Percentiles rank a stretch among this genome's conserved stretches.
Evolutionary conservation across 2,329 filamentous ascomycete genomes (phyloP).

Genomic region (Trichophyton schoenleinii): DNA sequence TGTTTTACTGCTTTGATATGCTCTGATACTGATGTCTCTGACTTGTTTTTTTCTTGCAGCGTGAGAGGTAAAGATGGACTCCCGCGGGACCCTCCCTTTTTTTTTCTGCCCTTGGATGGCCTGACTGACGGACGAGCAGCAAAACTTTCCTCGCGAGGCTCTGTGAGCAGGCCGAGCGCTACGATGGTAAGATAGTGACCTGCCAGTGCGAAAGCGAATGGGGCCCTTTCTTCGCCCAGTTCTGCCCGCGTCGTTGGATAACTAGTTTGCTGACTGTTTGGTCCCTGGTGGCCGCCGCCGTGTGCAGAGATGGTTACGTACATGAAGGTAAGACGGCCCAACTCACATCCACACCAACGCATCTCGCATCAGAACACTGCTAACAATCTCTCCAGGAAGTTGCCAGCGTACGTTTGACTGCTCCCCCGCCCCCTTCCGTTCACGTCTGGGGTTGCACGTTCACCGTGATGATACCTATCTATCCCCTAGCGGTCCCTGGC

Average conservation of each 20-base stretch:
- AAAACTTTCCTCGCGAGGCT: slow-evolving; percentile 99
- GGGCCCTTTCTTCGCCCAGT: slow-evolving; percentile 8
- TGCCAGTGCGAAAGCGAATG: not conserved
- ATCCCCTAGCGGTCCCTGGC: too few relatives aligned
- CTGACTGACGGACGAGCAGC: slow-evolving; percentile 41
- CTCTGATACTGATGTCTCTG: slow-evolving; percentile 18
- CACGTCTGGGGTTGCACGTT: too few relatives aligned
- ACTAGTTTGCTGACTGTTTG: slow-evolving; percentile 12
- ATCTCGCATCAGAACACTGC: not conserved
- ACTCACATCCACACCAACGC: too few relatives aligned
- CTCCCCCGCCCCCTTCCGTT: too few relatives aligned
- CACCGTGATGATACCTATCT: not conserved
- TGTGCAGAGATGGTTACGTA: slow-evolving; percentile 81
- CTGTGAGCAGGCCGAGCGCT: slow-evolving; percentile 99
- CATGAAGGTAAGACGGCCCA: slow-evolving; percentile 62
- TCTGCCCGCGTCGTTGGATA: slow-evolving; percentile 2
- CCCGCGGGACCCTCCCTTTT: slow-evolving; percentile 12
- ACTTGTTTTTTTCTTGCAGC: slow-evolving; percentile 34
- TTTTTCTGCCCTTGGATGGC: slow-evolving; percentile 1
- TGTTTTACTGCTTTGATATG: not conserved
- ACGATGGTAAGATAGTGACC: slow-evolving; percentile 58
- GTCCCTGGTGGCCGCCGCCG: slow-evolving; percentile 7
- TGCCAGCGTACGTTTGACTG: slow-evolving; percentile 57
- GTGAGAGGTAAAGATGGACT: slow-evolving; percentile 51
- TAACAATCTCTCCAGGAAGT: slow-evolving; percentile 54